These are phyloP conservation scores for Anethum foeniculum DNA, from an alignment of 140 eudicot genomes.

Conservation along the genomic window DNA sequence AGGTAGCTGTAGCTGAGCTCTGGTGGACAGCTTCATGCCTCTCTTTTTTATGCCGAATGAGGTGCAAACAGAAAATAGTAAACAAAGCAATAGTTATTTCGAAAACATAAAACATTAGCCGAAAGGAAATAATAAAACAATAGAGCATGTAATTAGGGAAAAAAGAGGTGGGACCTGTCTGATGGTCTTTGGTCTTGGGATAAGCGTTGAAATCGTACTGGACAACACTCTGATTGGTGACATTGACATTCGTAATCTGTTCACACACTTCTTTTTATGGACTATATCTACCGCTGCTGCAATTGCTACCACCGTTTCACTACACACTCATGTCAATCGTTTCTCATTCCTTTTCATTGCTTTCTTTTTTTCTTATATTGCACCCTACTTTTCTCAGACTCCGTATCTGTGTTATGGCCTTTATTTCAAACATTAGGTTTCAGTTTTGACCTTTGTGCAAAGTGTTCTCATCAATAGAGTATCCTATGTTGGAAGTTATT, in stretches of 20 bases:
- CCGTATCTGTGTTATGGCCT: not conserved
- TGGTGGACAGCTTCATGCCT: not conserved
- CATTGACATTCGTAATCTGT: not conserved
- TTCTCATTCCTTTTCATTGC: slow-evolving; percentile 1
- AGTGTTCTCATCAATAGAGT: not conserved
- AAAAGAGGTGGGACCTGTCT: not conserved
- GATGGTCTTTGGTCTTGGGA: slow-evolving; percentile 3
- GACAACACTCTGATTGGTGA: slow-evolving; percentile 3
- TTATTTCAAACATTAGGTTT: slow-evolving; percentile 1
- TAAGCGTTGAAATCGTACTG: slow-evolving; percentile 12
- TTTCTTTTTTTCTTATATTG: not conserved
- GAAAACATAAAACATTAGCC: not conserved
- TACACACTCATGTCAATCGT: slow-evolving; percentile 2
- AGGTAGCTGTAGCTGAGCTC: not conserved
- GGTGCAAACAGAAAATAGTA: not conserved
- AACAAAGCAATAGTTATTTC: not conserved
- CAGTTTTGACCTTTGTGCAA: not conserved
- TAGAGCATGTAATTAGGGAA: not conserved
- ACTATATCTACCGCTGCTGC: not conserved
- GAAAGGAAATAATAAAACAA: not conserved
- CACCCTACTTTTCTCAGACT: not conserved
- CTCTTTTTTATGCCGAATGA: not conserved
- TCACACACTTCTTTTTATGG: not conserved
- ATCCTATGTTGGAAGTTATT: not conserved
- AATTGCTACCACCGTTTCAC: not conserved